Conservation (phyloP, 108 stramenopile genomes). For the Nitzschia palea region DNA sequence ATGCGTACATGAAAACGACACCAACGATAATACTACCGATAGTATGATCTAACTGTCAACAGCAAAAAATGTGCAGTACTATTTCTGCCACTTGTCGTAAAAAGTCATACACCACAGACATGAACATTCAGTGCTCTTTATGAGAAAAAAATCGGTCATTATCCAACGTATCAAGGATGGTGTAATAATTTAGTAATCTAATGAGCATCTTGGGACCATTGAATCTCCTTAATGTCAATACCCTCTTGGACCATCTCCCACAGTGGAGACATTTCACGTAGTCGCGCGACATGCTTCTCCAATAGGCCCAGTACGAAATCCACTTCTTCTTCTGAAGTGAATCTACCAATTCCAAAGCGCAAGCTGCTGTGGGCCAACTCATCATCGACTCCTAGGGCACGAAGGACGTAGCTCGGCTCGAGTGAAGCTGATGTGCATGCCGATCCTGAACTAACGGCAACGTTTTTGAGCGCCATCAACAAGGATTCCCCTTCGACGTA, state of each 20-base stretch:
- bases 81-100: not conserved
- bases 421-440: conserved; percentile 98
- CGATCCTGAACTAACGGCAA: conserved; percentile 96
- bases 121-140: no score
- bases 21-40: no score
- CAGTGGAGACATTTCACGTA: conserved; percentile 97
- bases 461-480: conserved; percentile 98
- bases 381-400: conserved; percentile 97
- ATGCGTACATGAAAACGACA: no score
- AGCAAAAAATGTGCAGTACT: no score
- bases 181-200: conserved; percentile 2
- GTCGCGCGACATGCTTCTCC: conserved; percentile 87
- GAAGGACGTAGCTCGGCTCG: conserved; percentile 98
- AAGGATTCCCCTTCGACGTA: conserved; percentile 98
- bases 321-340: conserved; percentile 96
- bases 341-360: conserved; percentile 96
- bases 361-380: conserved; percentile 97
- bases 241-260: conserved; percentile 99
- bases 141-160: no score
- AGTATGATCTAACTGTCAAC: no score
- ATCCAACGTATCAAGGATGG: no score
- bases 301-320: conserved; percentile 94
- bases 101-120: no score
- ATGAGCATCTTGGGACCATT: conserved; percentile 98
- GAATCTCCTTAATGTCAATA: conserved; percentile 95